Evolutionary conservation across 805 yeast genomes (phyloP).

Genomic region (Blastobotrys parvus): DNA sequence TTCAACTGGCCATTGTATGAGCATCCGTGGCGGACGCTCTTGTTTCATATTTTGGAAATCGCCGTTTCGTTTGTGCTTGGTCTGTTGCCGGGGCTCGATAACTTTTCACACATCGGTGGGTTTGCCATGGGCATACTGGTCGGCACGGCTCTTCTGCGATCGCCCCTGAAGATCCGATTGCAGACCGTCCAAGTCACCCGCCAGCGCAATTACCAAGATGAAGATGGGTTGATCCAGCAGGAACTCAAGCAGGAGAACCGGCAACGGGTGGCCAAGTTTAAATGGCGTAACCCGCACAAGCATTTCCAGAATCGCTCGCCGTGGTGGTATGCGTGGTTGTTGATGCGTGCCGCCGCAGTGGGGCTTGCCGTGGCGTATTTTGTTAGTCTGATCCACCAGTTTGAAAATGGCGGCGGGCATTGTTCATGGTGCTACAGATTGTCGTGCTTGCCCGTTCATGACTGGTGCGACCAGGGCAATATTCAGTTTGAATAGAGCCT

Average conservation of each 20-base stretch:
- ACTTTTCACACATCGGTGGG: constrained; percentile 71
- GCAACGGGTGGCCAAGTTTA: constrained; percentile 17
- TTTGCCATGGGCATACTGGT: constrained; percentile 51
- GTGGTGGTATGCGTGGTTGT: constrained; percentile 45
- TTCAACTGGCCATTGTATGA: constrained; percentile 42
- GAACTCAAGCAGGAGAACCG: constrained; percentile 12
- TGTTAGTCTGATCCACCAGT: constrained; percentile 40
- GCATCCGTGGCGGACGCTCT: constrained; percentile 39
- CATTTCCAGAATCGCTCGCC: constrained; percentile 19
- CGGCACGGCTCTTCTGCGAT: constrained; percentile 43
- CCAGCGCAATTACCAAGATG: not conserved
- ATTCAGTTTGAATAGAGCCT: no score
- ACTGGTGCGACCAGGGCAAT: constrained; percentile 63
- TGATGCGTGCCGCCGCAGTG: constrained; percentile 38
- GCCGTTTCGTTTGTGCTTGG: constrained; percentile 55
- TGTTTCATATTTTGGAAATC: constrained; percentile 47
- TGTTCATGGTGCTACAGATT: constrained; percentile 71
- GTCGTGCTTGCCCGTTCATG: constrained; percentile 60
- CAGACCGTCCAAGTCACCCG: not conserved
- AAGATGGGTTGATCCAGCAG: not conserved
- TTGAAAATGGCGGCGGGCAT: constrained; percentile 40
- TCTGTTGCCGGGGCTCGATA: constrained; percentile 63
- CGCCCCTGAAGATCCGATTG: constrained; percentile 36
- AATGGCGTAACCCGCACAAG: constrained; percentile 17
- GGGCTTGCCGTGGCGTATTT: constrained; percentile 42